Base-by-base conservation (phyloP, 164 flowering plant genomes). In the Kingdonia uniflora region DNA sequence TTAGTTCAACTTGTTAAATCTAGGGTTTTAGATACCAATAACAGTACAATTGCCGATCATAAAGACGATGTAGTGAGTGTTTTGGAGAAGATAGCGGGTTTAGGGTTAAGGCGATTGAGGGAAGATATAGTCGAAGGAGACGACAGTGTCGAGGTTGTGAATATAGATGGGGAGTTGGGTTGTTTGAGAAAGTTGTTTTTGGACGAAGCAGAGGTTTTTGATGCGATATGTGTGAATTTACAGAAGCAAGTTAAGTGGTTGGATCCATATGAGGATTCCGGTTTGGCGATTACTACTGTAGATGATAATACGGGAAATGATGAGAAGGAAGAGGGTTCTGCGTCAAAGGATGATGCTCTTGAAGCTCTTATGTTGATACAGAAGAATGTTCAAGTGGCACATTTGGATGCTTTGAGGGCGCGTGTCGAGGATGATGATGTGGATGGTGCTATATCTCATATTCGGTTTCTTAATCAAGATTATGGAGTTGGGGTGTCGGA, bases 201-300 rank as follows among this genome's bases (percentile, higher is more conserved):
- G 74, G 89, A 81, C 17, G 61, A 73, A 21, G 65, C 85, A 0
- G 89, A 79, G 54, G 55, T 86, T 55, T 81, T 84, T 62, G 85
- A 82, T 47, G 87, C 84, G 0, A 45, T 92, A 67, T 80, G 85
- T 67, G 66, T 53, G 67, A 88, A 84, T 71, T 71, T 86, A 33
- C 64, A 71, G 68, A 71, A 61, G 61, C 97, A 92, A 65, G 52
- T 80, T 37, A 66, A 68, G 35, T 69, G 68, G 58, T 51, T 61
- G 39, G 85, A 75, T 33, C 51, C 42, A 26, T 50, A 60, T 64
- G 35, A 29, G 4, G 79, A 75, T 56, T 62, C 79, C 0, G 75
- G 82, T 14, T 62, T 81, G 63, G 87, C 84, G 2, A 71, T 85
- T 51, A 73, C 68, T 6, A n/a, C n/a, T n/a, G n/a, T n/a, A n/a